Percentiles rank a stretch among this genome's conserved stretches.
Conservation (phyloP, 129 eudicot genomes). For the Lactuca sativa region DNA sequence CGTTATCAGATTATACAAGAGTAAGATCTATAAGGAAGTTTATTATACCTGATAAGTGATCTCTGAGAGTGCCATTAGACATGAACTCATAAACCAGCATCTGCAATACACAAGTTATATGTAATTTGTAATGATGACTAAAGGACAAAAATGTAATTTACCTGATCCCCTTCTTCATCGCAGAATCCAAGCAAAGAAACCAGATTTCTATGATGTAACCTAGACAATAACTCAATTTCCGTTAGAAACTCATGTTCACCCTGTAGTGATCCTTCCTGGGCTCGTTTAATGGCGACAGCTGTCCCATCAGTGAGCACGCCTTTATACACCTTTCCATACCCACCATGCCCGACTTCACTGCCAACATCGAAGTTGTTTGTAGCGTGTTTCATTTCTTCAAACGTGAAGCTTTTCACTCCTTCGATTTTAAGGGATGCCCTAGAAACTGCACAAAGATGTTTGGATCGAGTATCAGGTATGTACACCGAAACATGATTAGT, state of each 20-base stretch:
- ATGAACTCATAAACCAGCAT: conserved; percentile 90
- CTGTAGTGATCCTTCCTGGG: conserved; percentile 76
- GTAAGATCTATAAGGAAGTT: no score
- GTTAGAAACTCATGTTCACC: conserved; percentile 79
- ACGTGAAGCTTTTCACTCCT: conserved; percentile 68
- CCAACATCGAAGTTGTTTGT: conserved; percentile 52
- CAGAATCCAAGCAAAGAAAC: conserved; percentile 79
- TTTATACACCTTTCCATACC: conserved; percentile 78
- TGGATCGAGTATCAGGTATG: no score
- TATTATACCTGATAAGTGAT: conserved; percentile 67
- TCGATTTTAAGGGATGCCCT: conserved; percentile 60
- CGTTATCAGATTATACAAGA: no score
- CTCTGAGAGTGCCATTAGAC: conserved; percentile 88
- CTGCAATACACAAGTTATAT: conserved; percentile 40
- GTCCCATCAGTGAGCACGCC: conserved; percentile 55
- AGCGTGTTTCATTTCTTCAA: conserved; percentile 60
- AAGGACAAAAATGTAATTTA: conserved; percentile 14
- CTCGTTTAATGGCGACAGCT: conserved; percentile 79
- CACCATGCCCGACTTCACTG: conserved; percentile 72
- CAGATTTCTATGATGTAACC: conserved; percentile 75
- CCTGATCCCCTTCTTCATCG: conserved; percentile 85
- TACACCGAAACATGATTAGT: not conserved
- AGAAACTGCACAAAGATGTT: conserved; percentile 43
- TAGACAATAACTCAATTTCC: conserved; percentile 70
- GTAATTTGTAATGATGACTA: not conserved